These are phyloP conservation scores for Termitomyces sp. DNA, from an alignment of 768 basidiomycete genomes.

Conservation along the genomic window DNA sequence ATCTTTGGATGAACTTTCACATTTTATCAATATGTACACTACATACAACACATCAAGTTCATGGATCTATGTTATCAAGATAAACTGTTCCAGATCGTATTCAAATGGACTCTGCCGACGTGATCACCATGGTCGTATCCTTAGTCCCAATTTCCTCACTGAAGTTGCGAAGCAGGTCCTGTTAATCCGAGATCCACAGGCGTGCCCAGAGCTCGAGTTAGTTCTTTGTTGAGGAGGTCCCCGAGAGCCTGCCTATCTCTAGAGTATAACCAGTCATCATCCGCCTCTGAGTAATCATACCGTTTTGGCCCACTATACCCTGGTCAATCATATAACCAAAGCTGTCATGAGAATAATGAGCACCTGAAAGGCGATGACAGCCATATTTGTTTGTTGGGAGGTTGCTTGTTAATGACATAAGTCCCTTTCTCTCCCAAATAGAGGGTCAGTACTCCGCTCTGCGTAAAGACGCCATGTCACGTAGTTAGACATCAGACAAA, in stretches of 20 bases:
- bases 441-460: slow-evolving; percentile 92
- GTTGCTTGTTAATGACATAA: slow-evolving; percentile 96
- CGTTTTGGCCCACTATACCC: slow-evolving; percentile 80
- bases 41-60: not conserved
- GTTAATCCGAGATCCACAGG: slow-evolving; percentile 25
- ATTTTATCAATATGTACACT: slow-evolving; percentile 12
- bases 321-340: not conserved
- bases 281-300: slow-evolving; percentile 64
- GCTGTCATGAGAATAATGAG: slow-evolving; percentile 12
- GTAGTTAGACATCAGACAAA: not conserved
- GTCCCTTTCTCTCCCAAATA: slow-evolving; percentile 71
- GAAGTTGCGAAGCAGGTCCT: slow-evolving; percentile 15
- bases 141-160: not conserved
- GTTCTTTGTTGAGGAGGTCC: slow-evolving; percentile 62
- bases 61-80: not conserved
- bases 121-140: not conserved
- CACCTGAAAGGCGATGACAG: slow-evolving; percentile 86
- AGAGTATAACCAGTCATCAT: slow-evolving; percentile 69
- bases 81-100: not conserved
- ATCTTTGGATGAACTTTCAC: not conserved
- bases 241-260: slow-evolving; percentile 61
- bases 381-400: slow-evolving; percentile 97
- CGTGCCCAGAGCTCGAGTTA: slow-evolving; percentile 32
- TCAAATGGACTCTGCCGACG: not conserved
- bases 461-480: not conserved